Evolutionary conservation across 2,329 filamentous ascomycete genomes (phyloP), one percentile per base, ranked within the genome.

Genomic region (Fusarium sp.): DNA sequence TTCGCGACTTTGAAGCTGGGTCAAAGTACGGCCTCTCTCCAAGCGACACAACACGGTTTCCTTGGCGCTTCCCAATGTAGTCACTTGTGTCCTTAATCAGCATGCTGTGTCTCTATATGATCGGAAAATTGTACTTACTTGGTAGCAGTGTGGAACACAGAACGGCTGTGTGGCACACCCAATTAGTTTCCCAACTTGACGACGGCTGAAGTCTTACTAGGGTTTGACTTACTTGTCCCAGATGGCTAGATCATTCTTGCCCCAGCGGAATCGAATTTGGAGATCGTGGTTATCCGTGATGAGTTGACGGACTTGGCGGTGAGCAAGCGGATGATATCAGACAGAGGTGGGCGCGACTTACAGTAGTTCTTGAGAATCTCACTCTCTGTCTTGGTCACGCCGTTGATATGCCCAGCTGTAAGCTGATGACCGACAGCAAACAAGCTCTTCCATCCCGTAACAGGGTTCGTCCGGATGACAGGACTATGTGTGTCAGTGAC

Each of bases 101-200:
- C 7, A 66, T 31, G 59, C 16, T 20, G 64, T 57, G n/a, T 29
- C 6, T 31, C 48, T 5, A 35, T 22, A 31, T 8, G 22, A 58
- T 78, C 72, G 70, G 67, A 67, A 48, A 65, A 64, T 75, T 77
- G 58, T 4, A 70, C 71, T 71, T 60, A 75, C 67, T 71, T 71
- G 56, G 68, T 52, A 59, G 62, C 59, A 22, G 65, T 60, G 71
- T 77, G 67, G 16, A 57, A 73, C 60, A 75, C 67, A 29, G 33
- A 65, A 41, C 54, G 45, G 62, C 62, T 68, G 61, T 71, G 39
- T 24, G 33, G 62, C 60, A 24, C 33, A 29, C n/a, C 60, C 8
- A 22, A 35, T 66, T 66, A 71, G 68, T 29, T 57, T 33, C 10
- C 35, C 48, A 20, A 70, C 35, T 52, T 11, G 45, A 41, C 50